Evolutionary conservation across 23 red algal genomes (phyloP), one percentile per base, ranked within the genome.

Genomic region (Chondrus crispus): DNA sequence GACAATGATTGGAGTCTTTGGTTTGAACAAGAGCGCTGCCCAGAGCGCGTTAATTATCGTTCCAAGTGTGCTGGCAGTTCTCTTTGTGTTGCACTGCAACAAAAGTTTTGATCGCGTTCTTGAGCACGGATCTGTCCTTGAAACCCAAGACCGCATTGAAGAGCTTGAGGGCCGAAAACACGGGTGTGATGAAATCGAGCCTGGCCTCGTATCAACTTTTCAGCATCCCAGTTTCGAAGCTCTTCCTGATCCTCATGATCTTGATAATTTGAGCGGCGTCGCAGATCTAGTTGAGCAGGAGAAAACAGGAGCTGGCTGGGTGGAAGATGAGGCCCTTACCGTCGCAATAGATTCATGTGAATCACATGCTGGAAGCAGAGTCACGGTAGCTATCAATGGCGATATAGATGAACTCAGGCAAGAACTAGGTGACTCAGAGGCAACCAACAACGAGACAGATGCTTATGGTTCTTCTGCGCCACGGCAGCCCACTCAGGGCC

Each of bases 1-100:
- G 3, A 86, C 82, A 24, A 93, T 93, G 90, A 86, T 86, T 37
- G 90, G 90, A 43, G 66, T 93, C 45, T 86, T 93, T 53, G 90
- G 90, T 14, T 57, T 93, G 63, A 93, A 93, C 42, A 69, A 63
- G 3, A 79, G 48, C 26, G 80, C 90, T 41, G 90, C 49, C 19
- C 90, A 85, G n/a, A 42, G 64, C 24, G 81, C 78, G 1, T 58
- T 93, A 33, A 72, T 86, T 39, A 16, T 85, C 20, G 45, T 93
- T 20, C 90, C 82, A 52, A 73, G 70, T 22, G 55, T 93, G 3
- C 39, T 93, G 43, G 62, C 80, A 9, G 49, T 93, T 28, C 50
- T 86, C 44, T 93, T 93, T 81, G 36, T 93, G 22, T 77, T 57
- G 50, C 66, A 66, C 44, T 85, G 80, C 37, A 69, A 68, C 12